phyloP scores from a whole-genome alignment of 495 filamentous ascomycete genomes.

The Daldinia bambusicola region DNA sequence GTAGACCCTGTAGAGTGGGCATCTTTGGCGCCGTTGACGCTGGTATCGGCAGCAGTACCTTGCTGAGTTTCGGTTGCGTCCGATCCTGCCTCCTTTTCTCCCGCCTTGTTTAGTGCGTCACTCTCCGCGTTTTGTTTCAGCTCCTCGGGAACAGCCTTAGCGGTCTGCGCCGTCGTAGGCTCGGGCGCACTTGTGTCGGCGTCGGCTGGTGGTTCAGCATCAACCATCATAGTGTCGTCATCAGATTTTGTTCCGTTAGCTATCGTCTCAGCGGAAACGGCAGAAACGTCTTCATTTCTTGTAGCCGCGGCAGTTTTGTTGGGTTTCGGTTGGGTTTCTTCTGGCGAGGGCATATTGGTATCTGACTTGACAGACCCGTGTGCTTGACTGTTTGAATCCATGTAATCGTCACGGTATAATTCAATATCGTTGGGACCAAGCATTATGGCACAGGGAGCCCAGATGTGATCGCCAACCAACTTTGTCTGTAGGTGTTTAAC shows the following conservation, averaged over 20 bases:
- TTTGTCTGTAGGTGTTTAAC: constrained; percentile 80
- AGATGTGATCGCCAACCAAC: constrained; percentile 81
- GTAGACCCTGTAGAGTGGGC: background rate
- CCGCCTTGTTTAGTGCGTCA: constrained; percentile 41
- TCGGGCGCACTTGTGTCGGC: constrained; percentile 6
- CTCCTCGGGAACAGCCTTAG: constrained; percentile 11
- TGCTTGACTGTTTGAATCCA: constrained; percentile 36
- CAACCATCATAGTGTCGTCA: constrained; percentile 41
- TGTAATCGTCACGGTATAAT: constrained; percentile 57
- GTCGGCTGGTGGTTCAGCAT: constrained; percentile 26
- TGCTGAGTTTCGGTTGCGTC: constrained; percentile 9
- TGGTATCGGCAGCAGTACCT: background rate
- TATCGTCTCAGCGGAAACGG: constrained; percentile 4
- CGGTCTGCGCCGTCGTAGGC: constrained; percentile 4
- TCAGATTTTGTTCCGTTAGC: constrained; percentile 24
- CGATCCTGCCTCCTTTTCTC: constrained; percentile 12
- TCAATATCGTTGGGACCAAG: constrained; percentile 64
- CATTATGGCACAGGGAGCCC: constrained; percentile 76
- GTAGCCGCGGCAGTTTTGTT: constrained; percentile 17
- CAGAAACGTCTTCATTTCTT: constrained; percentile 20
- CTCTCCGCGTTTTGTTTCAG: constrained; percentile 18
- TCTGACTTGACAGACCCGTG: constrained; percentile 41
- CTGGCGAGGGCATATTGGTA: constrained; percentile 24
- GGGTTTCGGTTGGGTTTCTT: constrained; percentile 29
- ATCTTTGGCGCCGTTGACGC: constrained; percentile 22